Evolutionary conservation across 1,284 basidiomycete species (phyloP).

Genomic region (Bjerkandera adusta): DNA sequence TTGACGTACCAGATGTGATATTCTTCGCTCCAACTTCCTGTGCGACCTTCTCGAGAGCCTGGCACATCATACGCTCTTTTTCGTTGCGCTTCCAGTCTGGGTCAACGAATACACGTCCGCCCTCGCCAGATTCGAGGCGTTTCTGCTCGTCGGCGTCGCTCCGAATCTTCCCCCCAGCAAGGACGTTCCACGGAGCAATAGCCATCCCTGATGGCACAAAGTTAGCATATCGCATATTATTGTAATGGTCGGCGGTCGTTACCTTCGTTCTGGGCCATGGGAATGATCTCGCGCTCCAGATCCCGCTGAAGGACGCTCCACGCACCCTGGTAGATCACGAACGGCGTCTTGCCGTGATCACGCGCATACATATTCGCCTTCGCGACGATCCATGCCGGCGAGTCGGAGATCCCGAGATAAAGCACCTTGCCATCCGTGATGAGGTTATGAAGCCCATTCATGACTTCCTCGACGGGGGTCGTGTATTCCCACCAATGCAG

Average conservation of each 20-base stretch:
- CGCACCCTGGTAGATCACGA: conserved; percentile 54
- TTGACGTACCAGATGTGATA: not conserved
- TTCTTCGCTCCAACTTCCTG: not conserved
- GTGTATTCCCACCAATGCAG: conserved; percentile 3
- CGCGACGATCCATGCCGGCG: conserved; percentile 54
- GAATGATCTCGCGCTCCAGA: conserved; percentile 61
- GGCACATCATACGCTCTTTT: conserved; percentile 2
- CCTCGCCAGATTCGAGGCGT: not conserved
- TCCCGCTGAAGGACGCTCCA: conserved; percentile 50
- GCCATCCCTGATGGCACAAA: conserved; percentile 14
- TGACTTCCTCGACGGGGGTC: conserved; percentile 1
- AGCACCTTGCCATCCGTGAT: conserved; percentile 2
- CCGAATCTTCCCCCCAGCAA: conserved; percentile 31
- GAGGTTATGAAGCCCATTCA: conserved; percentile 4
- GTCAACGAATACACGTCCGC: not conserved
- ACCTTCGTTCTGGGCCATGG: conserved; percentile 37
- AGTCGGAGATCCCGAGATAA: conserved; percentile 32
- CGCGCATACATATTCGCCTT: conserved; percentile 54
- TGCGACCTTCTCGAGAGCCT: conserved; percentile 1
- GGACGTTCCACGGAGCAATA: conserved; percentile 29
- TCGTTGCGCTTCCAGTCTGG: conserved; percentile 5
- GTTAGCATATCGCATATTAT: not conserved
- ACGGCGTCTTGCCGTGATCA: conserved; percentile 45
- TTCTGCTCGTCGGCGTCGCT: conserved; percentile 27
- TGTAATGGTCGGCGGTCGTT: not conserved